phyloP scores from a whole-genome alignment of 768 basidiomycete genomes.

The Hygrocybe punicea region DNA sequence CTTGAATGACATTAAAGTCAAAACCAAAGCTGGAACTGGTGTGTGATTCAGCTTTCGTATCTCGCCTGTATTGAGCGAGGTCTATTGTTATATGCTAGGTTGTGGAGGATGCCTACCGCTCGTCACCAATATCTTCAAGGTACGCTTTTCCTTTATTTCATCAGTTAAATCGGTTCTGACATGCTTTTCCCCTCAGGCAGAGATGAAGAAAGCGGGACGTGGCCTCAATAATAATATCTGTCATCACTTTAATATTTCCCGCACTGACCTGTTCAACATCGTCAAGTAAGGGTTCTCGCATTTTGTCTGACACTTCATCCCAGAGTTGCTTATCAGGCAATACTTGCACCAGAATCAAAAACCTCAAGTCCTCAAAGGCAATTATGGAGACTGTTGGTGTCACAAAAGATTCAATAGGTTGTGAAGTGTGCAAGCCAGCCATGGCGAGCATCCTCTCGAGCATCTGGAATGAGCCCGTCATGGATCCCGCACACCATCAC shows the following conservation, averaged over 20 bases:
- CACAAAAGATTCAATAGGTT: slow-evolving; percentile 52
- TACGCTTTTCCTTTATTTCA: background rate
- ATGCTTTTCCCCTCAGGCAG: slow-evolving; percentile 45
- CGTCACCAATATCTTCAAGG: slow-evolving; percentile 19
- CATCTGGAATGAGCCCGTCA: slow-evolving; percentile 60
- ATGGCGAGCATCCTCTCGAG: slow-evolving; percentile 53
- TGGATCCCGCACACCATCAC: slow-evolving; percentile 59
- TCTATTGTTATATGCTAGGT: slow-evolving; percentile 20
- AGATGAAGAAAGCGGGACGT: slow-evolving; percentile 67
- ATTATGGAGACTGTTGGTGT: slow-evolving; percentile 52
- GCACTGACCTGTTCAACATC: slow-evolving; percentile 65
- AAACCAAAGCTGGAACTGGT: slow-evolving; percentile 66
- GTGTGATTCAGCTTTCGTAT: background rate
- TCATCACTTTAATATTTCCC: slow-evolving; percentile 58
- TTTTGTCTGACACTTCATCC: background rate
- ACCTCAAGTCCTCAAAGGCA: slow-evolving; percentile 51
- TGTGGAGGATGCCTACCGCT: slow-evolving; percentile 70
- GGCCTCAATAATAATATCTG: slow-evolving; percentile 59
- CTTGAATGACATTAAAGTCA: slow-evolving; percentile 54
- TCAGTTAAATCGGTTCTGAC: slow-evolving; percentile 8
- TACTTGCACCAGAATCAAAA: slow-evolving; percentile 40
- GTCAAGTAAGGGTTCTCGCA: slow-evolving; percentile 34
- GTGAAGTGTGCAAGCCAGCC: slow-evolving; percentile 71
- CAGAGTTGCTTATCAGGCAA: background rate
- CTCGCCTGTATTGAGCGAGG: background rate